Conservation (phyloP, 306 rosid genomes). For the Inga leiocalycina region DNA sequence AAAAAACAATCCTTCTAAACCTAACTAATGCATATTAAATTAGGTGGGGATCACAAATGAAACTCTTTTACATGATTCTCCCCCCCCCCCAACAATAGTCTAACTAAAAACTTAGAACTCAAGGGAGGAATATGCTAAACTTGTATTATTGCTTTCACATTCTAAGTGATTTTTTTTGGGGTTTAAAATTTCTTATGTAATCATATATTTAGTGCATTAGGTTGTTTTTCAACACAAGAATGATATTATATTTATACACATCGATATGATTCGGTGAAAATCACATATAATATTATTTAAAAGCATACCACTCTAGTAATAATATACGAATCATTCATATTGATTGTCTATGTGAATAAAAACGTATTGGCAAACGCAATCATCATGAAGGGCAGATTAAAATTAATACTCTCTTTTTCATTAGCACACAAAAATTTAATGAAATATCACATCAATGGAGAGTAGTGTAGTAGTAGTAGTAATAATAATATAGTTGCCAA, state of each 20-base stretch:
- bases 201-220: neutral
- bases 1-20: too few species aligned
- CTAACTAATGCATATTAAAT: too few species aligned
- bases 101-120: neutral
- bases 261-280: neutral
- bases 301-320: neutral
- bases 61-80: too few species aligned
- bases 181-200: neutral
- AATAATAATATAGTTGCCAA: neutral
- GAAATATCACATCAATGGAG: conserved; percentile 11
- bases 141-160: neutral
- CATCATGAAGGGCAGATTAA: neutral
- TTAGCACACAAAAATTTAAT: neutral
- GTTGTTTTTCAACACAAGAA: neutral
- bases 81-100: too few species aligned
- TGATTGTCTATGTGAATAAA: neutral
- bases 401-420: neutral
- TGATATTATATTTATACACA: neutral
- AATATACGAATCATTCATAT: neutral
- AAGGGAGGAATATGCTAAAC: neutral
- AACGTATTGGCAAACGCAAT: neutral
- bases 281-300: neutral
- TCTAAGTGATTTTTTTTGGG: neutral
- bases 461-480: neutral
- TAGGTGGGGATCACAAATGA: too few species aligned